Base-by-base conservation (phyloP, 2,329 filamentous ascomycete genomes). In the Fusarium caatingaense region DNA sequence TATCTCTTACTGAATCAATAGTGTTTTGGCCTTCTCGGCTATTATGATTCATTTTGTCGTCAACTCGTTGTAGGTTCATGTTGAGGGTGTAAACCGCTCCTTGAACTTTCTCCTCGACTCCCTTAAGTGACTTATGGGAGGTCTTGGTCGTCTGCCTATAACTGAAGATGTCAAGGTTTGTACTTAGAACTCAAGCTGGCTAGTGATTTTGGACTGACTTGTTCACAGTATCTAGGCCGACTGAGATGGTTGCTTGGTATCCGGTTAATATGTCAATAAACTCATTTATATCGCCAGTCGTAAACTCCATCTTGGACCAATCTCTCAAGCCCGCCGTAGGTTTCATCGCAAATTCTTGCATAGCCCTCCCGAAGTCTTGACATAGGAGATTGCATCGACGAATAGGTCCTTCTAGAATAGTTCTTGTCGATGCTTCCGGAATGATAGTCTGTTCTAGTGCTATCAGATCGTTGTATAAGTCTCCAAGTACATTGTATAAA, bases 241-340 rank as follows among this genome's bases (percentile, higher is more conserved):
- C 74, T 10, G 76, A 74, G 44, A 82, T 82, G 3, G 80, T 82
- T 55, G 77, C 75, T 66, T 82, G 82, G 56, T 82, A 83, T 20
- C 75, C 76, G 42, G 72, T 74, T 28, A 82, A 64, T 44, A 74
- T 77, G 40, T 81, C 79, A 51, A 81, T 80, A 64, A 82, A 82
- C 48, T 78, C 76, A 56, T 79, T 80, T 61, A 82, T 81, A 57
- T 80, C 71, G 25, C 79, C 79, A 74, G 70, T 76, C 77, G 76
- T 81, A 40, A 81, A 82, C 66, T 82, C 79, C 77, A 82, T 76
- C 72, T 76, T 80, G 62, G 76, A 64, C 80, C 79, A 83, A 71
- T 82, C 79, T 74, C 66, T 75, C 71, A 82, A 69, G 23, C 77
- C 73, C 6, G 70, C 70, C 62, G 74, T 80, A 60, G 78, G 77